Conservation (phyloP, 768 basidiomycete species). For the Fomitopsis serialis region DNA sequence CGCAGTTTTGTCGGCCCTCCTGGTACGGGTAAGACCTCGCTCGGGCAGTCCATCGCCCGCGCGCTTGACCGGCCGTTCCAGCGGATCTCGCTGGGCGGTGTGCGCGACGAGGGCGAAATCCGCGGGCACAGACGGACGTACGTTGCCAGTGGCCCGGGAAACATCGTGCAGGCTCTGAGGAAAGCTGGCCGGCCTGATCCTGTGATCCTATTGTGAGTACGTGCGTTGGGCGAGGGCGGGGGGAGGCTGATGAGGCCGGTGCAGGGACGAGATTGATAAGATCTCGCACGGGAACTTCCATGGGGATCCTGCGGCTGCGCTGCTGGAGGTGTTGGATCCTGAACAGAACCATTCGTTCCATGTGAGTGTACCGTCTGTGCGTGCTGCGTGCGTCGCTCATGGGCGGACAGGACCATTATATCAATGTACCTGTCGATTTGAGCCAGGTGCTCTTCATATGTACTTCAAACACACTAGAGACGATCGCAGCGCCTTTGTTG, state of each 20-base stretch:
- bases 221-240: background rate
- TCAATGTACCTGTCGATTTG: constrained; percentile 84
- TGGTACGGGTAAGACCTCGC: constrained; percentile 86
- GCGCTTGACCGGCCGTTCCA: constrained; percentile 85
- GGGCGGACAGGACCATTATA: constrained; percentile 72
- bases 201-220: constrained; percentile 61
- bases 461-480: constrained; percentile 86
- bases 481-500: constrained; percentile 80
- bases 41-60: constrained; percentile 84
- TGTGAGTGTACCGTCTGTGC: constrained; percentile 30
- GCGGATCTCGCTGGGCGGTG: constrained; percentile 87
- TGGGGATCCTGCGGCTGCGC: constrained; percentile 86
- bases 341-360: constrained; percentile 87
- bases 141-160: constrained; percentile 81
- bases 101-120: constrained; percentile 88
- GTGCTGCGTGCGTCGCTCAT: background rate
- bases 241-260: background rate
- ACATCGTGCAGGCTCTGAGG: constrained; percentile 82
- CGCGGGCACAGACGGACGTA: constrained; percentile 81
- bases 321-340: constrained; percentile 90
- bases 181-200: constrained; percentile 79
- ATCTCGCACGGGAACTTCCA: constrained; percentile 84
- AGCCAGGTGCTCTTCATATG: constrained; percentile 90
- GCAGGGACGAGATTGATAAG: constrained; percentile 91
- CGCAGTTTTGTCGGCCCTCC: constrained; percentile 83